phyloP scores from a whole-genome alignment of 2,329 filamentous ascomycete genomes.

The Sporothrix dimorphospora region DNA sequence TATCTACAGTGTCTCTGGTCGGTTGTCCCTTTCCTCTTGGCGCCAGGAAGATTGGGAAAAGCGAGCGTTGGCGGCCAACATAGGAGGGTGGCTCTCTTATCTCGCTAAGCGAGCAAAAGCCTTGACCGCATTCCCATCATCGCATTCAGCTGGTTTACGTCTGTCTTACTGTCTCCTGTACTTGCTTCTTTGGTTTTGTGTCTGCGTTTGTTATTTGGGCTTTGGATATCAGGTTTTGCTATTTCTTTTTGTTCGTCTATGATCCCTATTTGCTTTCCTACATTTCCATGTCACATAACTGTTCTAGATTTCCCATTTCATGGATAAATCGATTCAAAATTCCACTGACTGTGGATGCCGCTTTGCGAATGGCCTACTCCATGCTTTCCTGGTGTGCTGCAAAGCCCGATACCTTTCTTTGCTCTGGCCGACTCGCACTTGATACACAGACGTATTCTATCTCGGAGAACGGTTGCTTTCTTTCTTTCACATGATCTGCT shows the following conservation, averaged over 20 bases:
- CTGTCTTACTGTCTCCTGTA: not conserved
- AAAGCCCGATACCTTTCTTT: too few species aligned
- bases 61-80: not conserved
- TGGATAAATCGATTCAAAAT: not conserved
- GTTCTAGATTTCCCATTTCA: not conserved
- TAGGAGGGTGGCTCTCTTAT: not conserved
- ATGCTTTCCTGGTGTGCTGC: too few species aligned
- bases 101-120: not conserved
- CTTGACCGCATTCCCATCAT: not conserved
- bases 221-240: not conserved
- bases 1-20: not conserved
- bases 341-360: too few species aligned
- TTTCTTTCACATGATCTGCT: not conserved
- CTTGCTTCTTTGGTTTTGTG: not conserved
- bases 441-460: not conserved
- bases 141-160: not conserved
- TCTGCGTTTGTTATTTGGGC: not conserved
- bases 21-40: not conserved
- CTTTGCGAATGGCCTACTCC: too few species aligned
- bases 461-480: not conserved
- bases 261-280: not conserved
- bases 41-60: not conserved
- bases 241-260: not conserved
- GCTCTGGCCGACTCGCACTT: too few species aligned
- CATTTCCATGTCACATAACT: not conserved